A percentile compares a stretch with the other conserved stretches of the same genome.
Evolutionary conservation across 352 stramenopile species (phyloP).

Genomic region (Globisporangium viniferum): DNA sequence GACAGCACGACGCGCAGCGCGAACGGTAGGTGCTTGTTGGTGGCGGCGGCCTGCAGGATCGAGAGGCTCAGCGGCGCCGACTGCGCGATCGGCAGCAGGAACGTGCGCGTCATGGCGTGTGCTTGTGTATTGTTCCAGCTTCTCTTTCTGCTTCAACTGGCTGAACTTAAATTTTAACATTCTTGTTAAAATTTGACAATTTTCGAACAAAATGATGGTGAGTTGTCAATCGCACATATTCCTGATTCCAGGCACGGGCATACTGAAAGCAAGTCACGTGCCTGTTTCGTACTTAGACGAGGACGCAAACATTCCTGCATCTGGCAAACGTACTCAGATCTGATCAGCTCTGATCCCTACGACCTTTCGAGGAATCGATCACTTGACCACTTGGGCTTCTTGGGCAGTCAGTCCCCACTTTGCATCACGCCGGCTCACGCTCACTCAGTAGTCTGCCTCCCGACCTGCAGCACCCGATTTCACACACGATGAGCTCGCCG

Average conservation of each 20-base stretch:
- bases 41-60: slow-evolving; percentile 10
- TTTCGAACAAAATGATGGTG: too few species aligned
- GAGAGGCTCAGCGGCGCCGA: slow-evolving; percentile 20
- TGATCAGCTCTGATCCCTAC: too few species aligned
- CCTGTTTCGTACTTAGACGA: background rate
- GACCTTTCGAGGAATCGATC: background rate
- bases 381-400: background rate
- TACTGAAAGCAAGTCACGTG: background rate
- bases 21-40: background rate
- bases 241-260: too few species aligned
- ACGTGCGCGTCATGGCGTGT: slow-evolving; percentile 12
- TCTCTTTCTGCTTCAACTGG: background rate
- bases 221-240: too few species aligned
- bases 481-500: slow-evolving; percentile 34
- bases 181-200: too few species aligned
- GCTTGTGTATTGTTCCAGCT: background rate
- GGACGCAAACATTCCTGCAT: background rate
- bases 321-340: too few species aligned
- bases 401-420: background rate
- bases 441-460: too few species aligned
- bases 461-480: too few species aligned
- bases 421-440: background rate
- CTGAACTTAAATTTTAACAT: too few species aligned
- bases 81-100: slow-evolving; percentile 39
- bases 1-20: slow-evolving; percentile 24